Conservation (phyloP, 1,139 yeast genomes). For the Blastobotrys arbuscula region DNA sequence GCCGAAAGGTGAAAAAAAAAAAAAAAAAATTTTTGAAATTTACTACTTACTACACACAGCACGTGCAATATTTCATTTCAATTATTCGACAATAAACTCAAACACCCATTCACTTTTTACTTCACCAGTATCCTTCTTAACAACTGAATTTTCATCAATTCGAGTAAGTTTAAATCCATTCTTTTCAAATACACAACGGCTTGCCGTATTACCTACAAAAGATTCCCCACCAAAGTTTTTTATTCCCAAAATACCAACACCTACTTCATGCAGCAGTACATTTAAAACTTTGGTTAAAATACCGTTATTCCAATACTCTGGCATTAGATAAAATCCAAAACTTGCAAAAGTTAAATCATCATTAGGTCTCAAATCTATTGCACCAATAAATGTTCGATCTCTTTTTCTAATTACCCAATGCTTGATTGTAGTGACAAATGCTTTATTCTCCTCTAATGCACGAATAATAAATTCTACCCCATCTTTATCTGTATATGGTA, state of each 20-base stretch:
- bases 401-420: neutral
- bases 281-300: constrained; percentile 19
- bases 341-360: constrained; percentile 10
- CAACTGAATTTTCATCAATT: neutral
- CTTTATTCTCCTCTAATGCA: constrained; percentile 8
- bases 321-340: constrained; percentile 22
- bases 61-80: no score
- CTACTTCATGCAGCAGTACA: constrained; percentile 18
- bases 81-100: neutral
- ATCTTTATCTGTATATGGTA: constrained; percentile 16
- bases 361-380: constrained; percentile 8
- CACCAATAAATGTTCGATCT: constrained; percentile 1
- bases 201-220: constrained; percentile 20
- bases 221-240: constrained; percentile 17
- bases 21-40: no score
- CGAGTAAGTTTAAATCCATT: constrained; percentile 14
- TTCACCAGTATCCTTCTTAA: neutral
- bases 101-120: neutral
- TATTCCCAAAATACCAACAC: constrained; percentile 14
- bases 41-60: no score
- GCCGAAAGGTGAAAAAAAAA: no score
- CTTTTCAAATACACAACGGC: constrained; percentile 20
- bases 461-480: constrained; percentile 12
- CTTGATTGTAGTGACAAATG: constrained; percentile 17
- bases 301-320: constrained; percentile 21